Evolutionary conservation across 1,284 basidiomycete species (phyloP).

Genomic region (Leccinum fallax): DNA sequence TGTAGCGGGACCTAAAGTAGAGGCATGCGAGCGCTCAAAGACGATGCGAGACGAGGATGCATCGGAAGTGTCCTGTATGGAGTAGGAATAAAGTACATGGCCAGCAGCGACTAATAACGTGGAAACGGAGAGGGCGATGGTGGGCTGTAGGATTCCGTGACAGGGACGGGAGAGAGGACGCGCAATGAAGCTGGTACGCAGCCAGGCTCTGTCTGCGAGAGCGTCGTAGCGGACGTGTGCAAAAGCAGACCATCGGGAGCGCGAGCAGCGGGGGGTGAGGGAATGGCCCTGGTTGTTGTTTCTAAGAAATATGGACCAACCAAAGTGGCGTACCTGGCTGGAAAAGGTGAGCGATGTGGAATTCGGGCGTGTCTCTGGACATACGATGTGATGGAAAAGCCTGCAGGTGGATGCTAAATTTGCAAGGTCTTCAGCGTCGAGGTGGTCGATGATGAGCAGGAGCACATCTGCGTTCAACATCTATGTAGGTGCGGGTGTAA

Average conservation of each 20-base stretch:
- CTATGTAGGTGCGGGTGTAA: too few species aligned
- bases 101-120: slow-evolving; percentile 68
- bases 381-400: slow-evolving; percentile 49
- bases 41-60: slow-evolving; percentile 26
- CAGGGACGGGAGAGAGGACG: slow-evolving; percentile 69
- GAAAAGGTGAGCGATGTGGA: slow-evolving; percentile 7
- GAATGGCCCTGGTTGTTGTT: slow-evolving; percentile 51
- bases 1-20: slow-evolving; percentile 31
- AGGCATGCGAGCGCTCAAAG: slow-evolving; percentile 52
- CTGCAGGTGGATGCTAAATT: slow-evolving; percentile 50
- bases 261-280: slow-evolving; percentile 49
- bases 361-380: slow-evolving; percentile 21
- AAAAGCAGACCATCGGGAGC: slow-evolving; percentile 48
- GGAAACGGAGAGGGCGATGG: slow-evolving; percentile 58
- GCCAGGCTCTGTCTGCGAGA: slow-evolving; percentile 60
- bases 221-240: slow-evolving; percentile 54
- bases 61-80: slow-evolving; percentile 49
- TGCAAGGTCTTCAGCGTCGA: slow-evolving; percentile 49
- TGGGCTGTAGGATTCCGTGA: slow-evolving; percentile 58
- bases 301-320: slow-evolving; percentile 58
- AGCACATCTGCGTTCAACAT: slow-evolving; percentile 56
- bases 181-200: slow-evolving; percentile 53
- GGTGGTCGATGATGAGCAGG: slow-evolving; percentile 51
- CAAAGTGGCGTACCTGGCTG: slow-evolving; percentile 58
- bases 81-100: slow-evolving; percentile 58